These are phyloP conservation scores for Pseudozyma sp. DNA, from an alignment of 1,284 basidiomycete genomes.

Conservation along the genomic window DNA sequence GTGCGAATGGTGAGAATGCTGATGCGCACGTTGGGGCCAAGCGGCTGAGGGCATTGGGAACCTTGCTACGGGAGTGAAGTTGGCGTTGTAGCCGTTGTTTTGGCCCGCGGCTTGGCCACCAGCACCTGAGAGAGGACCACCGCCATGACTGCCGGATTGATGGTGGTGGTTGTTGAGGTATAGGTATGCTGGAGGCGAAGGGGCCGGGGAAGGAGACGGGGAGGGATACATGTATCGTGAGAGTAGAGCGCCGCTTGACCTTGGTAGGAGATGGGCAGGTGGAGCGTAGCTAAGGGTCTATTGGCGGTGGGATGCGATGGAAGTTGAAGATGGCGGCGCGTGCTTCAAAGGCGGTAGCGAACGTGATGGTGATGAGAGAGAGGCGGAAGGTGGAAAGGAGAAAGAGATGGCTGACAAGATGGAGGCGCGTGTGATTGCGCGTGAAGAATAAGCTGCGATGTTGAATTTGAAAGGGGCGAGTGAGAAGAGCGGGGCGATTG, in stretches of 20 bases:
- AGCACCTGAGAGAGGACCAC: constrained; percentile 43
- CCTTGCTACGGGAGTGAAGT: constrained; percentile 47
- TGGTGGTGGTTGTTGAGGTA: constrained; percentile 59
- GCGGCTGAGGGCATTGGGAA: constrained; percentile 47
- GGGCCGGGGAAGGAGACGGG: constrained; percentile 60
- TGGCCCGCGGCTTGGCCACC: constrained; percentile 30
- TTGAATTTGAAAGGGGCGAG: constrained; percentile 13
- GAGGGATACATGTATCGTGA: constrained; percentile 61
- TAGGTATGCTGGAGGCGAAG: constrained; percentile 62
- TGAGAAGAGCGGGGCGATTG: constrained; percentile 25
- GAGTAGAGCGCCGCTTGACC: constrained; percentile 16
- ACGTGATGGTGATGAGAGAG: constrained; percentile 16
- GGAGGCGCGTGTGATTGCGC: constrained; percentile 9
- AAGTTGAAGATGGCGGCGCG: too few relatives aligned
- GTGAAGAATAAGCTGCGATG: constrained; percentile 2
- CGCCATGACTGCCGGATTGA: constrained; percentile 43
- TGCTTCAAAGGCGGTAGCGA: constrained; percentile 19
- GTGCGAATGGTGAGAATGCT: constrained; percentile 55
- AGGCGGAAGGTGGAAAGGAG: constrained; percentile 8
- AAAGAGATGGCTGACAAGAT: constrained; percentile 1
- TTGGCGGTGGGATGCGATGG: neutral
- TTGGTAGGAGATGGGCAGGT: constrained; percentile 4
- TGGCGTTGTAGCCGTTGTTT: constrained; percentile 36
- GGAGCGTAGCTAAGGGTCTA: constrained; percentile 1
- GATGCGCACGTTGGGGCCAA: constrained; percentile 42